A percentile compares a stretch with the other conserved stretches of the same genome.
These are phyloP conservation scores for Leccinum disarticulatum DNA, from an alignment of 768 basidiomycete species.

Conservation along the genomic window DNA sequence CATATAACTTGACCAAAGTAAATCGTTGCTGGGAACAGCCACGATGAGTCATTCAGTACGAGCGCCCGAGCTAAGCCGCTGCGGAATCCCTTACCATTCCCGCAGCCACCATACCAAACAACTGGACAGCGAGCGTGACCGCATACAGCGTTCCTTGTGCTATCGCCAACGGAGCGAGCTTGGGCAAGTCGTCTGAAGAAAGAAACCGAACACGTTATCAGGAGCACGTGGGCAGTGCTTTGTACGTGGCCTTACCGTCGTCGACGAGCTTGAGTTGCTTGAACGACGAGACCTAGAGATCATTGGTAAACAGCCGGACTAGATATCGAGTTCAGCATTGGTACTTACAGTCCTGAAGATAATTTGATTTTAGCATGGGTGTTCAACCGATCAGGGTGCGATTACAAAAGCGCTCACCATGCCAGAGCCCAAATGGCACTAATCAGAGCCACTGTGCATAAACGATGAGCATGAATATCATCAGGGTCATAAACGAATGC, in stretches of 20 bases:
- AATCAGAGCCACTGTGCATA: slow-evolving; percentile 38
- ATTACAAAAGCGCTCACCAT: slow-evolving; percentile 46
- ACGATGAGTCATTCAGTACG: neutral
- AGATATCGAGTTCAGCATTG: neutral
- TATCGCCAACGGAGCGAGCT: slow-evolving; percentile 55
- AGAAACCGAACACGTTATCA: neutral
- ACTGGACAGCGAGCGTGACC: slow-evolving; percentile 48
- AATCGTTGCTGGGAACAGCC: slow-evolving; percentile 49
- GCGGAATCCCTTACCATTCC: slow-evolving; percentile 41
- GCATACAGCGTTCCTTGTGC: slow-evolving; percentile 61
- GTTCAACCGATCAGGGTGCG: neutral
- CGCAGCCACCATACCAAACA: slow-evolving; percentile 55
- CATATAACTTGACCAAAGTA: slow-evolving; percentile 52
- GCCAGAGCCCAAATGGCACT: slow-evolving; percentile 60
- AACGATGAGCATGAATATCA: neutral
- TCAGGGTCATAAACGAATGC: neutral
- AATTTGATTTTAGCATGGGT: neutral
- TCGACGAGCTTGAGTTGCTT: slow-evolving; percentile 49
- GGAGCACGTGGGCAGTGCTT: neutral
- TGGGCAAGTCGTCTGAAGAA: slow-evolving; percentile 40
- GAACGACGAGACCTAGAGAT: slow-evolving; percentile 59
- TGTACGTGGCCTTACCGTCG: slow-evolving; percentile 38
- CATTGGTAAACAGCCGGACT: slow-evolving; percentile 1
- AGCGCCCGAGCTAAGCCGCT: neutral
- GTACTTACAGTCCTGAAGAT: slow-evolving; percentile 25